phyloP scores from a whole-genome alignment of 179 eudicot species.

The Beta macrorhiza region DNA sequence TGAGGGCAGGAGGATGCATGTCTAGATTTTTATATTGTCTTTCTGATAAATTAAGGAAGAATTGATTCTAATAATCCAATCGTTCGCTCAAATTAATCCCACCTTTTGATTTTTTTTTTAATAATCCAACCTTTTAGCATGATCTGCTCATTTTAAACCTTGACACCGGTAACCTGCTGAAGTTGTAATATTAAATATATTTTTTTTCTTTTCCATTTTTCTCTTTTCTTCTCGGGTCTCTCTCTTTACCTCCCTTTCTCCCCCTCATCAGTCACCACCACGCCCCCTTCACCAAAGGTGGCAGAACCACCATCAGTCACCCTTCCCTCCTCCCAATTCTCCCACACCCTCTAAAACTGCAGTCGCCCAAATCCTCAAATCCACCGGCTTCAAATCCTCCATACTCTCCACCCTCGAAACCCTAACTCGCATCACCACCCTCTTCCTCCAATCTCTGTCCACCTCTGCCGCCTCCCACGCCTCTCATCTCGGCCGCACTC shows the following conservation, averaged over 20 bases:
- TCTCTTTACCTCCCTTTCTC: no score
- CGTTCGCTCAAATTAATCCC: no score
- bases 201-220: no score
- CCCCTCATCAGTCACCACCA: not conserved
- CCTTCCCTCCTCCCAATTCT: constrained; percentile 31
- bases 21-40: not conserved
- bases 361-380: constrained; percentile 54
- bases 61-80: not conserved
- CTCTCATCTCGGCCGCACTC: constrained; percentile 36
- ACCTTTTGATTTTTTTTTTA: no score
- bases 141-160: no score
- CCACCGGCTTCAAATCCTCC: constrained; percentile 46
- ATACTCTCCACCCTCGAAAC: constrained; percentile 45
- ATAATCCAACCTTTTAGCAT: no score
- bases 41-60: not conserved
- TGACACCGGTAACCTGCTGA: no score
- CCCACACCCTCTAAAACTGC: constrained; percentile 39
- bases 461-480: constrained; percentile 38
- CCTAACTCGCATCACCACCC: constrained; percentile 50
- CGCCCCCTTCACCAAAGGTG: not conserved
- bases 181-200: no score
- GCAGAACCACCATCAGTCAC: not conserved
- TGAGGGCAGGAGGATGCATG: not conserved
- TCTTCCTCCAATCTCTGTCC: constrained; percentile 44
- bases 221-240: no score